These are phyloP conservation scores for Dryas alaskensis DNA, from an alignment of 306 rosid species.

Conservation along the genomic window DNA sequence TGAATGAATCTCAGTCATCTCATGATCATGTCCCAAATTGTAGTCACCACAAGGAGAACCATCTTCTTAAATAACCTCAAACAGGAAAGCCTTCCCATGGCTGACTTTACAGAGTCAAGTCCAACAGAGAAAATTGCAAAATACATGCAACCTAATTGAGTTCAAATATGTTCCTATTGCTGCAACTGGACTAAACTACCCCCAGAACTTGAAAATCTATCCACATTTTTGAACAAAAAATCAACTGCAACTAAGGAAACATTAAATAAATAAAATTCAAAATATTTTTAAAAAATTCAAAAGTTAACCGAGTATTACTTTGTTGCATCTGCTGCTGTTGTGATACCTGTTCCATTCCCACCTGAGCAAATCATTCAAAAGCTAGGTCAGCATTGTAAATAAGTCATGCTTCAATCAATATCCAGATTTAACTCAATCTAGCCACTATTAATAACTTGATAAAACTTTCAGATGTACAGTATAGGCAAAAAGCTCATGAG, in stretches of 20 bases:
- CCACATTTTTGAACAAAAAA: not conserved
- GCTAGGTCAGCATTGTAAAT: conserved; percentile 17
- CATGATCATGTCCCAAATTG: not conserved
- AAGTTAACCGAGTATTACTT: conserved; percentile 49
- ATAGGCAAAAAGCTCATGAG: not conserved
- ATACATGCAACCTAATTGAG: not conserved
- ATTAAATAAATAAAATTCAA: not conserved
- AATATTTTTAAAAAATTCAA: not conserved
- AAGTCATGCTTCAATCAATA: conserved; percentile 1
- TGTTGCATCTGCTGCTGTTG: conserved; percentile 79
- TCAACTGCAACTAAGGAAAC: not conserved
- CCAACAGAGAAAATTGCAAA: not conserved
- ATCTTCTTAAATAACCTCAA: not conserved
- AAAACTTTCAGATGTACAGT: not conserved
- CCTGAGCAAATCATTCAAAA: conserved; percentile 54
- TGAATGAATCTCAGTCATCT: not conserved
- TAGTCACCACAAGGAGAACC: not conserved
- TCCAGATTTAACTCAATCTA: not conserved
- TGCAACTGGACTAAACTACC: not conserved
- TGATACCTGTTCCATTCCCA: conserved; percentile 51
- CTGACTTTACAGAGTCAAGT: not conserved
- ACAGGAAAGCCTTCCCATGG: not conserved
- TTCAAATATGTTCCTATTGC: not conserved
- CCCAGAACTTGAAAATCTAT: not conserved
- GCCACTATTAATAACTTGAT: conserved; percentile 13